These are phyloP conservation scores for Paecilomyces variotii DNA, from an alignment of 2,329 filamentous ascomycete species.

Conservation along the genomic window DNA sequence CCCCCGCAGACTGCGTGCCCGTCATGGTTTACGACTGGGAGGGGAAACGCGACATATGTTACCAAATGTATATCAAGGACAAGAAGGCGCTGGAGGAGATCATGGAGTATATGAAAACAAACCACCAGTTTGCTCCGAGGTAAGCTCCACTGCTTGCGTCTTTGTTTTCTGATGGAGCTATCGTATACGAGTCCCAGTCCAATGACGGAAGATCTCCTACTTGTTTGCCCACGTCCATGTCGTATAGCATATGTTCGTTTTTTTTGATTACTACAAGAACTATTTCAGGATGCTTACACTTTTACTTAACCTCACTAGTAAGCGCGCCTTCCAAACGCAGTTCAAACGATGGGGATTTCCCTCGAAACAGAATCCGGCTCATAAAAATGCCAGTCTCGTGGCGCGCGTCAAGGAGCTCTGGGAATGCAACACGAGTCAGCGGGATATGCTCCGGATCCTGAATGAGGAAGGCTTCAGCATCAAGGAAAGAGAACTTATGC, in stretches of 20 bases:
- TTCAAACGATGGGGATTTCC: constrained; percentile 76
- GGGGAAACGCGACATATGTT: constrained; percentile 57
- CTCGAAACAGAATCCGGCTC: constrained; percentile 61
- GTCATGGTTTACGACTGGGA: constrained; percentile 57
- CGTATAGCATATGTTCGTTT: background rate
- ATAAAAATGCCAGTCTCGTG: constrained; percentile 61
- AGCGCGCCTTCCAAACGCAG: constrained; percentile 67
- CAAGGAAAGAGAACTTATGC: constrained; percentile 61
- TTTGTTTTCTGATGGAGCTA: background rate
- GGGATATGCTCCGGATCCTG: constrained; percentile 64
- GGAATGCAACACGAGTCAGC: constrained; percentile 64
- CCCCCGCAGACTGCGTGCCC: constrained; percentile 5
- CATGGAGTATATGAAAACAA: constrained; percentile 59
- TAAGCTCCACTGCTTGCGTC: constrained; percentile 31
- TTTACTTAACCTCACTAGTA: constrained; percentile 40
- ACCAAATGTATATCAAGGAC: constrained; percentile 69
- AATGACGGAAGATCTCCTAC: background rate
- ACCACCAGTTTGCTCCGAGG: constrained; percentile 63
- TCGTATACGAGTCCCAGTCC: background rate
- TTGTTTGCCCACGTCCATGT: background rate
- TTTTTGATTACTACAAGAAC: background rate
- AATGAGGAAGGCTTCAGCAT: constrained; percentile 66
- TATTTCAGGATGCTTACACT: background rate
- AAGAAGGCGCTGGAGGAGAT: constrained; percentile 66
- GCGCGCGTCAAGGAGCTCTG: constrained; percentile 67